A percentile compares a stretch with the other conserved stretches of the same genome.
These are phyloP conservation scores for Kokia cookei DNA, from an alignment of 441 rosid genomes.

Conservation along the genomic window DNA sequence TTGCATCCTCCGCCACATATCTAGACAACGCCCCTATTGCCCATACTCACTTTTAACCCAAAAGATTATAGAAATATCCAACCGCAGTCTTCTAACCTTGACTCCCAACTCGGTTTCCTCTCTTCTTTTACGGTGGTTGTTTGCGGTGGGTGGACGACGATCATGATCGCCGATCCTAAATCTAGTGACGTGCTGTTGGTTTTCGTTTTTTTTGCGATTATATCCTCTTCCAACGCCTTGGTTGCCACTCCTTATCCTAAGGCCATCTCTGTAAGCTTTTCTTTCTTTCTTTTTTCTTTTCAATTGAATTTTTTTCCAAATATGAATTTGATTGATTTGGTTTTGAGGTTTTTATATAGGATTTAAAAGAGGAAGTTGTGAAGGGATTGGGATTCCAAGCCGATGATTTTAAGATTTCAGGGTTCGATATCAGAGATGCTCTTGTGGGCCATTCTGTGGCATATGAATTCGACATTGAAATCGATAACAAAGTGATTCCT, in stretches of 20 bases:
- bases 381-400: constrained; percentile 75
- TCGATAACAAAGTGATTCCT: constrained; percentile 62
- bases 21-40: not conserved
- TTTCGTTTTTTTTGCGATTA: constrained; percentile 24
- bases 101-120: not conserved
- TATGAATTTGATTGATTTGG: not conserved
- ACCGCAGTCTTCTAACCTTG: not conserved
- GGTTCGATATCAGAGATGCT: constrained; percentile 76
- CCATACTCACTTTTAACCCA: not conserved
- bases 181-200: constrained; percentile 12
- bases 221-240: constrained; percentile 32
- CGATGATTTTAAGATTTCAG: constrained; percentile 64
- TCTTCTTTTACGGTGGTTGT: not conserved
- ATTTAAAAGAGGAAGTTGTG: constrained; percentile 83
- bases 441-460: constrained; percentile 82
- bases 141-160: not conserved
- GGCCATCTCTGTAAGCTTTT: constrained; percentile 56
- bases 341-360: constrained; percentile 28
- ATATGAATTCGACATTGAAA: constrained; percentile 69
- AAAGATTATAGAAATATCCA: not conserved
- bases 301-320: not conserved
- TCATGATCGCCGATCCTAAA: constrained; percentile 17
- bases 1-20: constrained; percentile 5
- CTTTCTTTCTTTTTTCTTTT: not conserved
- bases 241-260: constrained; percentile 52